A percentile compares a stretch with the other conserved stretches of the same genome.
Conservation (phyloP, 176 grass and related monocot genomes). For the Saccharum spontaneum region DNA sequence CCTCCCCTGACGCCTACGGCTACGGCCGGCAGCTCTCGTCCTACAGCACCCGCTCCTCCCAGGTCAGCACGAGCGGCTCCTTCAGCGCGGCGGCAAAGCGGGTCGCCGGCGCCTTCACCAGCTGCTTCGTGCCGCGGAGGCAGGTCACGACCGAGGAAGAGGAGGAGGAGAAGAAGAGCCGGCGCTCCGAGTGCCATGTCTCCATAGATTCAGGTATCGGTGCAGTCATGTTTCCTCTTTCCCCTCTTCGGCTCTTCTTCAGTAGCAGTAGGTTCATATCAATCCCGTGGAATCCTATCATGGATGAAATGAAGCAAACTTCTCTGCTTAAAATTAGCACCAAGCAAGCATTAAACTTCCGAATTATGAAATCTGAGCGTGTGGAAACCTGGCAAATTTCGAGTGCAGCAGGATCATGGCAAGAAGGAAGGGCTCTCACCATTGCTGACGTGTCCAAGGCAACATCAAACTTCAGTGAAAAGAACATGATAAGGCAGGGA, state of each 20-base stretch:
- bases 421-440: constrained; percentile 25
- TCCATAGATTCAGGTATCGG: constrained; percentile 37
- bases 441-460: constrained; percentile 24
- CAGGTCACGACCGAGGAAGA: neutral
- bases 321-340: neutral
- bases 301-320: neutral
- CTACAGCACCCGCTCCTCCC: constrained; percentile 27
- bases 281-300: neutral
- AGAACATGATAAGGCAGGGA: constrained; percentile 37
- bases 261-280: neutral
- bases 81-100: constrained; percentile 33
- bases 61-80: constrained; percentile 37
- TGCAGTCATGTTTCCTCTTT: neutral
- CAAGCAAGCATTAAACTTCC: neutral
- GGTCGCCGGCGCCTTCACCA: constrained; percentile 34
- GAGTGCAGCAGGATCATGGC: constrained; percentile 29
- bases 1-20: neutral
- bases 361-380: neutral
- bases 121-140: constrained; percentile 39
- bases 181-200: constrained; percentile 1
- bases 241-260: neutral
- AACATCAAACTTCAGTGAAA: constrained; percentile 45
- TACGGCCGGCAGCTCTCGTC: constrained; percentile 37
- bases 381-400: neutral
- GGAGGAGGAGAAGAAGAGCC: constrained; percentile 31